phyloP scores from a whole-genome alignment of 73 alveolate species.

The Paramecium pentaurelia region DNA sequence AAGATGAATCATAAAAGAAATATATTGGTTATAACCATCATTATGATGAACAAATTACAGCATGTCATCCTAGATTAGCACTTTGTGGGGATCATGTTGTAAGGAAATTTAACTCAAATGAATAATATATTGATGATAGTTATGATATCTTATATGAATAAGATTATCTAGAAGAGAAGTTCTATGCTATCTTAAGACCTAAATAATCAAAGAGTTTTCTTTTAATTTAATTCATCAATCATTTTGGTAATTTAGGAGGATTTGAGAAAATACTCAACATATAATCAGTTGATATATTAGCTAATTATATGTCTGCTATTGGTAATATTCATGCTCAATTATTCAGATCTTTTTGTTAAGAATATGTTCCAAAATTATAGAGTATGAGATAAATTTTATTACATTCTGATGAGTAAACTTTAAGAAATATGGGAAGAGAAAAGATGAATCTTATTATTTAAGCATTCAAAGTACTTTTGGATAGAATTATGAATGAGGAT shows the following conservation, averaged over 20 bases:
- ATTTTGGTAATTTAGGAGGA: constrained; percentile 33
- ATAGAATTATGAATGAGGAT: constrained; percentile 31
- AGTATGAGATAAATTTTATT: not conserved
- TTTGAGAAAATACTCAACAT: not conserved
- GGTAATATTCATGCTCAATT: constrained; percentile 33
- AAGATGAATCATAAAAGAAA: not conserved
- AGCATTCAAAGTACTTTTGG: not conserved
- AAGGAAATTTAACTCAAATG: not conserved
- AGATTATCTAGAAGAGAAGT: not conserved
- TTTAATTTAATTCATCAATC: not conserved
- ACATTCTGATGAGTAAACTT: not conserved
- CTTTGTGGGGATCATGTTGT: not conserved
- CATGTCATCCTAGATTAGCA: not conserved
- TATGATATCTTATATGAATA: not conserved
- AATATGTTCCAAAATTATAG: not conserved
- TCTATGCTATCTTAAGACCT: constrained; percentile 29
- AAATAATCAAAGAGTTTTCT: not conserved
- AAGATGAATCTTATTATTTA: not conserved
- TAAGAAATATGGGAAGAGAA: constrained; percentile 45
- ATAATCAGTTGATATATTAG: constrained; percentile 3
- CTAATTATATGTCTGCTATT: not conserved
- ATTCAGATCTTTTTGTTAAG: not conserved
- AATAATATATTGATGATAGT: constrained; percentile 18
- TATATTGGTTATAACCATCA: not conserved
- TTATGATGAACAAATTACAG: not conserved